Evolutionary conservation across 2,329 filamentous ascomycete species (phyloP).

Genomic region (Thelonectria rubi): DNA sequence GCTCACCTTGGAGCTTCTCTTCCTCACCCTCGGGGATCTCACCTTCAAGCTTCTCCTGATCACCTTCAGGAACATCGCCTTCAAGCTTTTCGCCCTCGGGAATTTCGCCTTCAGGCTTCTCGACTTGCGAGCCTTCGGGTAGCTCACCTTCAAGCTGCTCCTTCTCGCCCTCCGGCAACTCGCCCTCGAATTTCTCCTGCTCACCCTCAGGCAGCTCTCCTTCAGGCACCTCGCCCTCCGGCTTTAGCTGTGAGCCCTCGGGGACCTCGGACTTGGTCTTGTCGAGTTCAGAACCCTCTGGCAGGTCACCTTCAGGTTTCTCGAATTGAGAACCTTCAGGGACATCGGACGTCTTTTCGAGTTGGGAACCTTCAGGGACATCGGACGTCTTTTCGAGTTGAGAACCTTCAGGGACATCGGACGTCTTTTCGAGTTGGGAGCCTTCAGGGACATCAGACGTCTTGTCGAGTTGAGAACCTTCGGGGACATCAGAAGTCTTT

Average conservation of each 20-base stretch:
- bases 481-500: background rate
- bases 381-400: background rate
- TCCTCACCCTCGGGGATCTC: background rate
- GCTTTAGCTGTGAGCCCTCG: background rate
- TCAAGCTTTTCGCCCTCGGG: constrained; percentile 2
- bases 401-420: background rate
- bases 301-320: constrained; percentile 8
- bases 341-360: background rate
- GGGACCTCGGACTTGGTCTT: constrained; percentile 11
- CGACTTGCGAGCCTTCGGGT: constrained; percentile 7
- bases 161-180: constrained; percentile 49
- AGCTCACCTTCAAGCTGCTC: constrained; percentile 3
- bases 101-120: background rate
- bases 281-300: constrained; percentile 36
- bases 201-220: background rate
- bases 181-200: constrained; percentile 42
- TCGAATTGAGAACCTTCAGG: constrained; percentile 40
- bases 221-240: background rate
- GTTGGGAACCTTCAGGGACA: background rate
- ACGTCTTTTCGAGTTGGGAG: background rate
- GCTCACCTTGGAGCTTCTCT: too few species aligned
- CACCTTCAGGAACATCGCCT: constrained; percentile 3
- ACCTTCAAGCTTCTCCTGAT: background rate
- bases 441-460: background rate
- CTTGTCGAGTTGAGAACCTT: constrained; percentile 7